Evolutionary conservation across 164 flowering plant species (phyloP).

Genomic region (Vitis rotundifolia): DNA sequence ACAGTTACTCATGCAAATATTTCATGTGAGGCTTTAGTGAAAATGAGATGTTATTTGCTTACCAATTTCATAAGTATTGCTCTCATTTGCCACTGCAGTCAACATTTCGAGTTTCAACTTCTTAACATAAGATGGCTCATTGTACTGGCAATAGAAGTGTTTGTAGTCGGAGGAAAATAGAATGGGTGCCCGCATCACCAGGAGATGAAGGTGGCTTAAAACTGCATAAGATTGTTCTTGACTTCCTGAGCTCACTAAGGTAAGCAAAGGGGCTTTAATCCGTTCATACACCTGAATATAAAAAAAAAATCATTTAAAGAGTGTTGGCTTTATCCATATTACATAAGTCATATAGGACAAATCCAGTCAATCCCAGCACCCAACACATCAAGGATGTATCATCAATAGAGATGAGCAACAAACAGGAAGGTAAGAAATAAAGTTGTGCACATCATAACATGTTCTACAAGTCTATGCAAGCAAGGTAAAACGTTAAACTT

Average conservation of each 20-base stretch:
- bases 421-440: no score
- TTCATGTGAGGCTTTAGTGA: not conserved
- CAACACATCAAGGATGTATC: no score
- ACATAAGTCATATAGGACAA: no score
- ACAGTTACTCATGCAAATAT: slow-evolving; percentile 4
- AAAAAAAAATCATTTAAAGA: not conserved
- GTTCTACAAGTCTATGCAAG: no score
- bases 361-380: no score
- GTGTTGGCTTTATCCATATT: not conserved
- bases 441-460: no score
- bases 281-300: slow-evolving; percentile 90
- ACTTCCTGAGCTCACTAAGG: slow-evolving; percentile 94
- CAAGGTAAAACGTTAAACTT: no score
- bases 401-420: no score
- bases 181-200: slow-evolving; percentile 97
- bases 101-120: slow-evolving; percentile 98
- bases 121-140: slow-evolving; percentile 95
- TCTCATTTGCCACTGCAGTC: slow-evolving; percentile 98
- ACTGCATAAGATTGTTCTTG: slow-evolving; percentile 96
- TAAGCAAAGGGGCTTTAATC: slow-evolving; percentile 96
- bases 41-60: slow-evolving; percentile 17
- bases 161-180: slow-evolving; percentile 91
- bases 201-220: slow-evolving; percentile 90
- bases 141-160: slow-evolving; percentile 97
- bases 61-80: slow-evolving; percentile 99